These are phyloP conservation scores for Metarhizium brunneum DNA, from an alignment of 2,329 filamentous ascomycete species.

Conservation along the genomic window DNA sequence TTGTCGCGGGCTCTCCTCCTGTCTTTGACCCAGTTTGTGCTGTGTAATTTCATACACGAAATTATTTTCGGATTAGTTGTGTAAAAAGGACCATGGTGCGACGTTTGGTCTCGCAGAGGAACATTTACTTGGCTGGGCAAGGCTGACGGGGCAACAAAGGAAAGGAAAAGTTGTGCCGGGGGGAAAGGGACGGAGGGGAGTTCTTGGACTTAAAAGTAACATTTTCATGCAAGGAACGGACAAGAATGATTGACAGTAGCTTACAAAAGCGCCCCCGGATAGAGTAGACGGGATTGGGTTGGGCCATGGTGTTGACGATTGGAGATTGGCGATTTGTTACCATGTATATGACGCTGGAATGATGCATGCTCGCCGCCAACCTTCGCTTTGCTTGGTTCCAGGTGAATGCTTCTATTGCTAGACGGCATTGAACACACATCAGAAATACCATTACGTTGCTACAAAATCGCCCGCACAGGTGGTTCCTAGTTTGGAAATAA, in stretches of 20 bases:
- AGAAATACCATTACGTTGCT: background rate
- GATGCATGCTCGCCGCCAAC: slow-evolving; percentile 5
- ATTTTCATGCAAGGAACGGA: background rate
- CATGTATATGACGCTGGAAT: slow-evolving; percentile 9
- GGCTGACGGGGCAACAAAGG: background rate
- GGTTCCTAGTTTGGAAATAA: background rate
- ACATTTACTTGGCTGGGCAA: background rate
- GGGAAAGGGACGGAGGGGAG: background rate
- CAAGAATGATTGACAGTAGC: background rate
- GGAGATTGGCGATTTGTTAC: background rate
- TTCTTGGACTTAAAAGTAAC: background rate
- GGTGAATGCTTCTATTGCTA: background rate
- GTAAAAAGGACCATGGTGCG: background rate
- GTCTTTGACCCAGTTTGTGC: background rate
- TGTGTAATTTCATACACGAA: background rate
- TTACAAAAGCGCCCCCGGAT: background rate
- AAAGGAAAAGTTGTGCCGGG: background rate
- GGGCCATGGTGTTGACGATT: background rate
- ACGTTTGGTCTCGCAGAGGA: background rate
- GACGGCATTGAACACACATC: background rate
- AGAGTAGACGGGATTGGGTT: slow-evolving; percentile 2
- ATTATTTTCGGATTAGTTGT: background rate
- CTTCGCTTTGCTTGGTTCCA: background rate
- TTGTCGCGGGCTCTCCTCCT: background rate
- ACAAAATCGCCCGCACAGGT: background rate